Evolutionary conservation across 169 alveolate species (phyloP).

Genomic region (Theileria annulata): DNA sequence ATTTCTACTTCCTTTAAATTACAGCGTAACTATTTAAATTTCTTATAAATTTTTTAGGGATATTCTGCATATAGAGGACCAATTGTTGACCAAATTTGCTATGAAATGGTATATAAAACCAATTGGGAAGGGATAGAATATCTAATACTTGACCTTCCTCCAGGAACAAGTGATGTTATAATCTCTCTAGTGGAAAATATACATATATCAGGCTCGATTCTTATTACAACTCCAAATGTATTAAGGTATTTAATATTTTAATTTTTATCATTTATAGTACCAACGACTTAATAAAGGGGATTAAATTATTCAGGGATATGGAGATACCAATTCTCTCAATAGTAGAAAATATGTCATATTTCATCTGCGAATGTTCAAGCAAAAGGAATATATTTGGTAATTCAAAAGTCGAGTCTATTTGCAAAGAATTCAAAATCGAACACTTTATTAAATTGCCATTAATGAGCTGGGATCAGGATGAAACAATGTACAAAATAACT

Average conservation of each 20-base stretch:
- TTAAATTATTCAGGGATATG: constrained; percentile 88
- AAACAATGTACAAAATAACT: neutral
- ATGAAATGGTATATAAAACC: constrained; percentile 87
- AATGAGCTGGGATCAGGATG: neutral
- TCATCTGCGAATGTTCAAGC: constrained; percentile 75
- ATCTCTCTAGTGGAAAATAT: constrained; percentile 93
- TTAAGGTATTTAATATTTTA: constrained; percentile 72
- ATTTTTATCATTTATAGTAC: constrained; percentile 74
- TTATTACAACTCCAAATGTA: constrained; percentile 81
- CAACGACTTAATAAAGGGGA: constrained; percentile 93
- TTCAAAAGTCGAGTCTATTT: constrained; percentile 11
- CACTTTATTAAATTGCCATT: constrained; percentile 22
- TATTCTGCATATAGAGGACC: constrained; percentile 93
- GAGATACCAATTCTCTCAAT: constrained; percentile 90
- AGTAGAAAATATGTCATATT: constrained; percentile 95
- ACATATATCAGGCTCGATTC: constrained; percentile 80
- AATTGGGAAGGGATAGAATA: constrained; percentile 98
- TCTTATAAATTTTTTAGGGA: constrained; percentile 58
- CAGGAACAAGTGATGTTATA: constrained; percentile 99
- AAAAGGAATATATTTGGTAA: constrained; percentile 36
- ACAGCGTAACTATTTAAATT: constrained; percentile 32
- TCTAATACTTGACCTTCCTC: constrained; percentile 98
- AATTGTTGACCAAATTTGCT: constrained; percentile 88
- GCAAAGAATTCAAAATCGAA: constrained; percentile 19
- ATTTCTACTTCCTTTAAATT: constrained; percentile 29